phyloP scores from a whole-genome alignment of 306 rosid genomes.

The Datisca glomerata region DNA sequence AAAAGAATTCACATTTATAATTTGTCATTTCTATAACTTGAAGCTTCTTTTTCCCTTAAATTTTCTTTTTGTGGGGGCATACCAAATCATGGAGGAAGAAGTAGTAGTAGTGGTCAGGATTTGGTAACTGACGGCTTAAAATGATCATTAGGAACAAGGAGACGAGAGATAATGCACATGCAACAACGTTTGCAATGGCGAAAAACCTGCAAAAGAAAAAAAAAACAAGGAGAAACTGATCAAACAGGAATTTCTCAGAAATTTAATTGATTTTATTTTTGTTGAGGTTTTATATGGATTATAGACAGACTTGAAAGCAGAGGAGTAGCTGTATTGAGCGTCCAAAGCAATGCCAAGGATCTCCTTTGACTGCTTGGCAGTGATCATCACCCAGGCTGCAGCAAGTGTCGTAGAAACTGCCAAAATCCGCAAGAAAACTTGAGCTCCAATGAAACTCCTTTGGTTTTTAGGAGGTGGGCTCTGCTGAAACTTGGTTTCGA shows the following conservation, averaged over 20 bases:
- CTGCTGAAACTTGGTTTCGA: conserved; percentile 17
- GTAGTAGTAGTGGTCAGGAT: conserved; percentile 22
- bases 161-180: conserved; percentile 21
- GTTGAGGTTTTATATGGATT: too few relatives aligned
- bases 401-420: conserved; percentile 19
- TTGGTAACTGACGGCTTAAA: conserved; percentile 12
- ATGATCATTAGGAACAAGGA: conserved; percentile 15
- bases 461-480: conserved; percentile 13
- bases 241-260: not conserved
- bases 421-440: conserved; percentile 25
- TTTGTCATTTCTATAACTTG: not conserved
- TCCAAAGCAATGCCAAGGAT: conserved; percentile 22
- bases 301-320: conserved; percentile 20
- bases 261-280: too few relatives aligned
- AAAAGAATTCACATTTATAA: not conserved
- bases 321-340: conserved; percentile 33
- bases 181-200: conserved; percentile 33
- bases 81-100: conserved; percentile 48
- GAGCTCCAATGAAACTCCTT: conserved; percentile 15
- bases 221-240: not conserved
- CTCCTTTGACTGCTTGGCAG: conserved; percentile 23
- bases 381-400: conserved; percentile 24
- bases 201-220: conserved; percentile 27
- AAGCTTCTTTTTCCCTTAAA: not conserved
- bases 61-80: not conserved